Conservation (phyloP, 805 yeast genomes). For the Kodamaea kaohsiungensis region DNA sequence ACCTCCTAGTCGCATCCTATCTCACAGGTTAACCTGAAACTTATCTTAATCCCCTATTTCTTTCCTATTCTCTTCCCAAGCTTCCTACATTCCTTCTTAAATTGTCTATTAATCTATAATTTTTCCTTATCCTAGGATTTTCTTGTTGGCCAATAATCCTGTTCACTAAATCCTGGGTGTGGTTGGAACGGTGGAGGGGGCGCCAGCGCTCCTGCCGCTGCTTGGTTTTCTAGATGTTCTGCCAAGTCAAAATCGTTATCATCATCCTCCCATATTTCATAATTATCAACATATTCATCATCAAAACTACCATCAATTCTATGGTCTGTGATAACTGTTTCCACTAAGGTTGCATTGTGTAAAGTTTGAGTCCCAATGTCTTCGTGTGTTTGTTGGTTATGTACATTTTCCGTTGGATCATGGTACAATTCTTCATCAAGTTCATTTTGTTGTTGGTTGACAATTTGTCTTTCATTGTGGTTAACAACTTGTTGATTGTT, state of each 20-base stretch:
- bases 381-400: background rate
- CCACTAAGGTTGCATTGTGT: background rate
- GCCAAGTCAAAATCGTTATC: constrained; percentile 11
- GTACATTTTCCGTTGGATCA: background rate
- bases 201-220: constrained; percentile 7
- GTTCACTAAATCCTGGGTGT: constrained; percentile 44
- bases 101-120: constrained; percentile 1
- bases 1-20: too few species aligned
- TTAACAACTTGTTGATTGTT: background rate
- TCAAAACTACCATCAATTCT: constrained; percentile 17
- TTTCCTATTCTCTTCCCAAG: too few species aligned
- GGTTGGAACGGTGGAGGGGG: constrained; percentile 47
- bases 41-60: too few species aligned
- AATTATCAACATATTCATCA: constrained; percentile 28
- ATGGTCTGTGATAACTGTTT: constrained; percentile 5
- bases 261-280: constrained; percentile 22
- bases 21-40: too few species aligned
- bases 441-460: background rate
- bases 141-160: constrained; percentile 45
- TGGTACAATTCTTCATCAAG: background rate
- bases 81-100: background rate
- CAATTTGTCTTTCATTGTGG: too few species aligned
- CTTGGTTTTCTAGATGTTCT: constrained; percentile 6
- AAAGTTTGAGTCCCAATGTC: background rate
- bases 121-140: background rate